phyloP scores from a whole-genome alignment of 2,329 filamentous ascomycete genomes.

The Thermoascus crustaceus region DNA sequence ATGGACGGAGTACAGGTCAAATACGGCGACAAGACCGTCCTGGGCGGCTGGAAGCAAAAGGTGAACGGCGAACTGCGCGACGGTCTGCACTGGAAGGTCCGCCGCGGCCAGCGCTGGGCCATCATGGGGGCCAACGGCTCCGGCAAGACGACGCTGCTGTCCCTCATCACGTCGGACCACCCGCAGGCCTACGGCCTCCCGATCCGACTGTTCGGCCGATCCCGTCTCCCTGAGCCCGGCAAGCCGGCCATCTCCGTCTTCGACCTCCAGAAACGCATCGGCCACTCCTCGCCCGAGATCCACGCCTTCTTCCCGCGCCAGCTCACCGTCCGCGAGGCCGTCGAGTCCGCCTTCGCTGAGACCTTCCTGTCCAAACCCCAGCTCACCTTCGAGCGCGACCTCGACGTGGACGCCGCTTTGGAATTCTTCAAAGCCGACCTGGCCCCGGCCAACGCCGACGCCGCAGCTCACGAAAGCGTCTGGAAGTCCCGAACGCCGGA shows the following conservation, averaged over 20 bases:
- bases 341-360: slow-evolving; percentile 85
- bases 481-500: neutral
- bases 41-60: slow-evolving; percentile 70
- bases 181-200: slow-evolving; percentile 88
- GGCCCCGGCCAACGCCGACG: slow-evolving; percentile 43
- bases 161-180: slow-evolving; percentile 89
- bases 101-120: slow-evolving; percentile 78
- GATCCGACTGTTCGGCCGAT: slow-evolving; percentile 75
- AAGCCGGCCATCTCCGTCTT: slow-evolving; percentile 75
- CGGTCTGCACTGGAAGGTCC: slow-evolving; percentile 76
- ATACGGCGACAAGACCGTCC: slow-evolving; percentile 67
- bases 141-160: slow-evolving; percentile 90
- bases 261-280: slow-evolving; percentile 82
- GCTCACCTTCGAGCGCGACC: slow-evolving; percentile 49
- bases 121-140: slow-evolving; percentile 90
- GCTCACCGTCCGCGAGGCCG: slow-evolving; percentile 61
- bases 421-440: slow-evolving; percentile 72
- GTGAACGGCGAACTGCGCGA: slow-evolving; percentile 42
- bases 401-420: slow-evolving; percentile 61
- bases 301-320: slow-evolving; percentile 83
- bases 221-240: slow-evolving; percentile 66
- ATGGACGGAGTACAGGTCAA: slow-evolving; percentile 77
- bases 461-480: slow-evolving; percentile 3
- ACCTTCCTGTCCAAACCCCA: slow-evolving; percentile 68
- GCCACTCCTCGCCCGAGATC: slow-evolving; percentile 88